A percentile compares a stretch with the other conserved stretches of the same genome.
These are phyloP conservation scores for Melampsora abietis-canadensis DNA, from an alignment of 1,284 basidiomycete genomes.

Conservation along the genomic window DNA sequence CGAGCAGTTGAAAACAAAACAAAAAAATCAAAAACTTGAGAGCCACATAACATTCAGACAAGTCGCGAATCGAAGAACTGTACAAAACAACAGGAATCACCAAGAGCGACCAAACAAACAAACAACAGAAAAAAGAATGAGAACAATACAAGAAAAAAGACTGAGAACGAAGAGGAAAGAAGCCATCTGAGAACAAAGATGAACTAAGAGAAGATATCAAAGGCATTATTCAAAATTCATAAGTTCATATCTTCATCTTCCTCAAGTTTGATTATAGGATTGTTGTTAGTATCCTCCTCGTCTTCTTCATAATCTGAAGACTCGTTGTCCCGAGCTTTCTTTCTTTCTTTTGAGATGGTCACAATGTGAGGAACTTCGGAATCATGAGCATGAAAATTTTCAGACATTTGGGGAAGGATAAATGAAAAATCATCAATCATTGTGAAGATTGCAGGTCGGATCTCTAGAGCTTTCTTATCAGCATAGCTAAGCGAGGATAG, in stretches of 20 bases:
- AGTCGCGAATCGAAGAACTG: no score
- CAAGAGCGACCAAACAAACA: no score
- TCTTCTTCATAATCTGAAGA: slow-evolving; percentile 2
- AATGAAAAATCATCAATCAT: slow-evolving; percentile 3
- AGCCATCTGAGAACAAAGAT: no score
- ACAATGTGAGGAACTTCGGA: background rate
- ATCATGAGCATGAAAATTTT: background rate
- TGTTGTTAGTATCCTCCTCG: background rate
- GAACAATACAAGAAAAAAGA: no score
- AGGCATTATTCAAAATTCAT: no score
- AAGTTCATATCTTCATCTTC: background rate
- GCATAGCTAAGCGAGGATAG: slow-evolving; percentile 3
- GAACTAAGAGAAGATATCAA: no score
- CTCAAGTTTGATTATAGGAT: background rate
- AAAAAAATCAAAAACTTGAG: no score
- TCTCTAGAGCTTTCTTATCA: background rate
- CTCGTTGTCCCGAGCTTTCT: background rate
- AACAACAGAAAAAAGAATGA: no score
- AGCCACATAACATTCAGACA: no score
- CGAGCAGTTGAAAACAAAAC: no score
- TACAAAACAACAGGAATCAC: no score
- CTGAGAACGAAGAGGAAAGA: no score
- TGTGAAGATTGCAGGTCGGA: slow-evolving; percentile 4
- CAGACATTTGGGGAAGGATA: slow-evolving; percentile 2
- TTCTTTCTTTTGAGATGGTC: background rate